Conservation (phyloP, 2,329 filamentous ascomycete species). For the Diplocarpon rosae region DNA sequence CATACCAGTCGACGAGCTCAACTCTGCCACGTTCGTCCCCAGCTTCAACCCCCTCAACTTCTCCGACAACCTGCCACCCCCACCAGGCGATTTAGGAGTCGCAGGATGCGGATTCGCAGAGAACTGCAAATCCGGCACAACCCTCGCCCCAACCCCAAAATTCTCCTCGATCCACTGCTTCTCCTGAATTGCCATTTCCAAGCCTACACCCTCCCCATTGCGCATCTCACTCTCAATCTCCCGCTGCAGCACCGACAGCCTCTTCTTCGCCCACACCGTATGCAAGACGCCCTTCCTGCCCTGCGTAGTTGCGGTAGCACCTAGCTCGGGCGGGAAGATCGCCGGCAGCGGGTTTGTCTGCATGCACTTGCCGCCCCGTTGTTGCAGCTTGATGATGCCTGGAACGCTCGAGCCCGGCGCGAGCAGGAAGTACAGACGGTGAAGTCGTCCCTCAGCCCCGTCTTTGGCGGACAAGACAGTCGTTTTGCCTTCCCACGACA, state of each 20-base stretch:
- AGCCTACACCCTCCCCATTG: constrained; percentile 71
- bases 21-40: constrained; percentile 58
- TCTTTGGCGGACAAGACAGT: constrained; percentile 47
- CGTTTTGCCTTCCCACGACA: constrained; percentile 74
- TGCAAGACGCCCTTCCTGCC: constrained; percentile 71
- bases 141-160: constrained; percentile 37
- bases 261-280: constrained; percentile 81
- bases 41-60: constrained; percentile 72
- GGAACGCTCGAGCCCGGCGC: constrained; percentile 63
- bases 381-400: constrained; percentile 55
- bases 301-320: constrained; percentile 50
- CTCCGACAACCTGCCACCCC: constrained; percentile 57
- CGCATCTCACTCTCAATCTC: constrained; percentile 68
- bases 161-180: constrained; percentile 76
- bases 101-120: constrained; percentile 32
- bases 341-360: constrained; percentile 73
- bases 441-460: constrained; percentile 30
- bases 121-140: constrained; percentile 25
- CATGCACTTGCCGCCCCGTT: constrained; percentile 34
- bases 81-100: constrained; percentile 49
- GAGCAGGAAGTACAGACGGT: constrained; percentile 69
- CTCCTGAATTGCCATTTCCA: constrained; percentile 76
- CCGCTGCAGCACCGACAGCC: constrained; percentile 60
- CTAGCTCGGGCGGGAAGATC: constrained; percentile 70
- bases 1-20: constrained; percentile 31